Evolutionary conservation across 371 early-diverging fungal genomes (phyloP), one percentile per base, ranked within the genome.

Genomic region (Mortierella sp.): DNA sequence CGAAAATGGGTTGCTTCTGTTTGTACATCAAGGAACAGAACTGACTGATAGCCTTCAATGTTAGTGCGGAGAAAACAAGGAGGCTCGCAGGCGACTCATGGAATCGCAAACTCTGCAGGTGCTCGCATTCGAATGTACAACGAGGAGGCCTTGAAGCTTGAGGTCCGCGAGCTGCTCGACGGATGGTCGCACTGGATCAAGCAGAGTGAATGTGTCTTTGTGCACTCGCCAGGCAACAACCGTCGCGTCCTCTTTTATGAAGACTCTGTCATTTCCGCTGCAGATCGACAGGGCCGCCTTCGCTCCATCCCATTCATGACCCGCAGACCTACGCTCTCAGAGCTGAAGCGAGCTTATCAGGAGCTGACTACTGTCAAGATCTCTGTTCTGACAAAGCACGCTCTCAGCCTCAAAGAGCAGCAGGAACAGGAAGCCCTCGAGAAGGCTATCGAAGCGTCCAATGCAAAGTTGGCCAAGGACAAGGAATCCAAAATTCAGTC

Each of bases 11-110:
- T n/a, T n/a, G n/a, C n/a, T n/a, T n/a, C n/a, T n/a, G n/a, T n/a
- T n/a, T n/a, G n/a, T n/a, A n/a, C n/a, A n/a, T n/a, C n/a, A n/a
- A n/a, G n/a, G n/a, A n/a, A n/a, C n/a, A n/a, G n/a, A n/a, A n/a
- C n/a, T n/a, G n/a, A n/a, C n/a, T n/a, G n/a, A n/a, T n/a, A n/a
- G n/a, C n/a, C 8, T 39, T 55, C 14, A 14, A 31, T 27, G 19
- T 42, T 49, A 87, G 88, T 96, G 2, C 89, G 99, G 50, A 79
- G 95, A 61, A 97, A 98, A 70, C 98, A 98, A 78, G 99, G 99
- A 66, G 97, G 97, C 0, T 83, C 94, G 15, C 99, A 98, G 79
- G 84, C 87, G 11, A 82, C 91, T 12, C 93, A 93, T 70, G 95
- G 94, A 19, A 86, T 85, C 6, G 97, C 97, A 1, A 92, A 92